Evolutionary conservation across 768 basidiomycete species (phyloP), one percentile per base, ranked within the genome.

Genomic region (Artomyces pyxidatus): DNA sequence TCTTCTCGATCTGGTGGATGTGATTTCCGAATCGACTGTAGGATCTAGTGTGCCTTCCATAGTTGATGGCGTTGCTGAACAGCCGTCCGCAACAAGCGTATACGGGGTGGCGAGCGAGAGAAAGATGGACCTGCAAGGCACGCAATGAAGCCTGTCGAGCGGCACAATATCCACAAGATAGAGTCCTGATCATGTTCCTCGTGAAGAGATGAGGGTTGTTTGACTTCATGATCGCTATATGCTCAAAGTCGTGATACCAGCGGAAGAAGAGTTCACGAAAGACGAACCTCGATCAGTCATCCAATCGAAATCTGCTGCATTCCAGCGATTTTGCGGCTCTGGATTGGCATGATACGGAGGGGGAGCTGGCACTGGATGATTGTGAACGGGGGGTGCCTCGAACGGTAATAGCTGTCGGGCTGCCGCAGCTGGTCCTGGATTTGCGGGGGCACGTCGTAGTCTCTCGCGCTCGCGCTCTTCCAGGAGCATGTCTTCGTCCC

Each of bases 401-500:
- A 3, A n/a, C 29, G 44, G 43, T 10, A 19, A 25, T 17, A n/a
- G 17, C 16, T 9, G 38, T 29, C 32, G 50, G 16, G 22, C 28
- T 6, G 39, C 14, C 32, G 29, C 19, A 16, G 19, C 17, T 9
- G 43, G 54, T 11, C 7, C 49, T 35, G 21, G 52, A 3, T n/a
- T 42, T 21, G 35, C 42, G 39, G 53, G 55, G n/a, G n/a, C n/a
- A 12, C 51, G 59, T 6, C 52, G 54, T 49, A 61, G 60, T 5
- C 58, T 54, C 32, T 45, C 25, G 5, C 64, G 62, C 47, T 63
- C 64, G 22, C 63, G 63, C 46, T 61, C 58, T 49, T 63, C 65
- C 21, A 69, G 56, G 1, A 69, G 50, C 61, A 64, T 64, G 6
- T 68, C 59, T 38, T 71, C 68, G 43, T 69, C 68, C 68, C 67